phyloP scores from a whole-genome alignment of 1,284 basidiomycete species.

The Naganishia sp. region DNA sequence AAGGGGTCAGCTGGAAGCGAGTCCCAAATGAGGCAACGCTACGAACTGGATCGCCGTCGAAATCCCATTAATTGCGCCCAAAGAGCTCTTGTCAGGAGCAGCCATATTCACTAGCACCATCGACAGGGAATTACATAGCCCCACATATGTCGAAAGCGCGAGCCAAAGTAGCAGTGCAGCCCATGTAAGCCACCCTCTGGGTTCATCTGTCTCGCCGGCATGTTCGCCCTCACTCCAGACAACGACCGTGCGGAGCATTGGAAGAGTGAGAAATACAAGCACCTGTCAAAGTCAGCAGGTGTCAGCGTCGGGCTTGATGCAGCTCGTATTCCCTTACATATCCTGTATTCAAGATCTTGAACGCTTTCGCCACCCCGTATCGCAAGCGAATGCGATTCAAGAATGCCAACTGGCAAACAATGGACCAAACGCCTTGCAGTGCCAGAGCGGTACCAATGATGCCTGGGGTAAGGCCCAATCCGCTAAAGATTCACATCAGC shows the following conservation, averaged over 20 bases:
- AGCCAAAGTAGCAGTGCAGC: constrained; percentile 45
- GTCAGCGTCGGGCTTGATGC: constrained; percentile 1
- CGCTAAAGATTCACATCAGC: constrained; percentile 35
- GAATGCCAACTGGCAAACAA: constrained; percentile 47
- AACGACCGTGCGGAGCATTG: constrained; percentile 42
- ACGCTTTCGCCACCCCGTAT: constrained; percentile 43
- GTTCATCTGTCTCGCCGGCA: constrained; percentile 35
- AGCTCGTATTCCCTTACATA: constrained; percentile 18
- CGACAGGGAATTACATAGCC: constrained; percentile 41
- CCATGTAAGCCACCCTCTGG: constrained; percentile 41
- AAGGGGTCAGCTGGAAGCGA: neutral
- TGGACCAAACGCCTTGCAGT: constrained; percentile 49
- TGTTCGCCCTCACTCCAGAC: constrained; percentile 38
- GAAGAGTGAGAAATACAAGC: constrained; percentile 45
- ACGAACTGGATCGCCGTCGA: constrained; percentile 44
- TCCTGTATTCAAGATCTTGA: constrained; percentile 44
- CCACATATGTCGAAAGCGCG: constrained; percentile 42
- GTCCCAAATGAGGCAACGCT: neutral
- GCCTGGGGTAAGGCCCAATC: constrained; percentile 46
- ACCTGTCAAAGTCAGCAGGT: constrained; percentile 36
- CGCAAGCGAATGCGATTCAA: constrained; percentile 45
- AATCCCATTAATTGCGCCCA: constrained; percentile 52
- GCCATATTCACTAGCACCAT: constrained; percentile 50
- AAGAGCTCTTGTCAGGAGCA: constrained; percentile 45
- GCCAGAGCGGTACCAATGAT: constrained; percentile 49